Conservation (phyloP, 257 asterid genomes). For the Jacaranda copaia region DNA sequence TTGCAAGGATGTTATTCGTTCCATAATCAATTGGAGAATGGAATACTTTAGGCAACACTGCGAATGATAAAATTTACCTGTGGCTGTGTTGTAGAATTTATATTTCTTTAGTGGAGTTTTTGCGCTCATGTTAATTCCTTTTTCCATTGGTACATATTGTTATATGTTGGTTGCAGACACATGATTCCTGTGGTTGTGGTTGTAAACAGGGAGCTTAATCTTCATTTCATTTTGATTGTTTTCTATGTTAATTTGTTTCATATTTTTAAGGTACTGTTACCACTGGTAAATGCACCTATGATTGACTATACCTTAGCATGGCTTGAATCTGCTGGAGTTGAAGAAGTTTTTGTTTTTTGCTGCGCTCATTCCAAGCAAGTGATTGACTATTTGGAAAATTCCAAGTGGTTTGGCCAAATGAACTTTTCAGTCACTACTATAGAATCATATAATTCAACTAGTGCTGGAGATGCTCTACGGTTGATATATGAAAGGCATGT, state of each 20-base stretch:
- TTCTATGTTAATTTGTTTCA: conserved; percentile 4
- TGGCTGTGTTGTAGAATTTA: conserved; percentile 3
- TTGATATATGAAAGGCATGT: conserved; percentile 80
- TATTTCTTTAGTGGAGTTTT: conserved; percentile 3
- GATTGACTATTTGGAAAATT: conserved; percentile 68
- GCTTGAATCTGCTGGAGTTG: conserved; percentile 97
- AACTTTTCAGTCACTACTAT: conserved; percentile 74
- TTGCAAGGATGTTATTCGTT: neutral
- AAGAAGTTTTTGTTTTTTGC: conserved; percentile 94
- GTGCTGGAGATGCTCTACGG: conserved; percentile 97
- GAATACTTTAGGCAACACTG: conserved; percentile 2
- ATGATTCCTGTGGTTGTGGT: conserved; percentile 2
- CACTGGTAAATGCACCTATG: conserved; percentile 93
- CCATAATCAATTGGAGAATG: conserved; percentile 13
- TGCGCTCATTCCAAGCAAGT: conserved; percentile 97
- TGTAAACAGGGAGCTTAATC: conserved; percentile 3
- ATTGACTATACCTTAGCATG: conserved; percentile 92
- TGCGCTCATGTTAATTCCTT: neutral
- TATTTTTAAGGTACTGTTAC: conserved; percentile 71
- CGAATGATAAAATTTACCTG: neutral
- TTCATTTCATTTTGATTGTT: conserved; percentile 6
- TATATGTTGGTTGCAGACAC: neutral
- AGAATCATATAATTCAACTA: conserved; percentile 79
- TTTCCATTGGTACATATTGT: neutral
- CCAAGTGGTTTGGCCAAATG: conserved; percentile 79